Conservation (phyloP, 345 rosid species). For the Trapa bicornis region DNA sequence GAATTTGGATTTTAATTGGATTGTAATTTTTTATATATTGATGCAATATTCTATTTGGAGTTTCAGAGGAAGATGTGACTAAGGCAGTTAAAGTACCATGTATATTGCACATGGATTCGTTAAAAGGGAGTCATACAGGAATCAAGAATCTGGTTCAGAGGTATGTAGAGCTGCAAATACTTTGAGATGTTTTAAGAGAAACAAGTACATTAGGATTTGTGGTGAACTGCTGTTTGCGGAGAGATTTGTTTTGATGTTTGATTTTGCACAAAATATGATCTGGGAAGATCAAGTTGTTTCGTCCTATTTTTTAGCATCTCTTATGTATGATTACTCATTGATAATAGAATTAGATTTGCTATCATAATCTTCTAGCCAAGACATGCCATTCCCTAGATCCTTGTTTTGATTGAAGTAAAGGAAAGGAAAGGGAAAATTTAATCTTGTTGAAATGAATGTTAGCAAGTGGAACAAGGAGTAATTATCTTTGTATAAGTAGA, state of each 20-base stretch:
- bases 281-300: neutral
- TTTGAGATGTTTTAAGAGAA: neutral
- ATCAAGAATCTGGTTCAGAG: slow-evolving; percentile 88
- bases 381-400: neutral
- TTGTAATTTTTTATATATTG: slow-evolving; percentile 2
- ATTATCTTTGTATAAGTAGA: no score
- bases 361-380: neutral
- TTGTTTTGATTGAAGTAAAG: no score
- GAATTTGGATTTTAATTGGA: neutral
- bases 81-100: slow-evolving; percentile 58
- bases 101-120: slow-evolving; percentile 94
- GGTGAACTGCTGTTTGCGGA: neutral
- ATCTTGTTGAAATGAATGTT: no score
- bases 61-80: slow-evolving; percentile 45
- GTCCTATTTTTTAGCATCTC: neutral
- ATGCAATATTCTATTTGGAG: slow-evolving; percentile 9
- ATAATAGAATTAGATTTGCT: neutral
- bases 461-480: no score
- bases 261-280: neutral
- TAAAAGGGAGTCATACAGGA: slow-evolving; percentile 91
- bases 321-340: neutral
- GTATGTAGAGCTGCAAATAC: slow-evolving; percentile 19
- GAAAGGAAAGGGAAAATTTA: no score
- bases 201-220: neutral
- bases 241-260: neutral